A percentile compares a stretch with the other conserved stretches of the same genome.
Evolutionary conservation across 2,329 filamentous ascomycete species (phyloP).

Genomic region (Penicillium sp.): DNA sequence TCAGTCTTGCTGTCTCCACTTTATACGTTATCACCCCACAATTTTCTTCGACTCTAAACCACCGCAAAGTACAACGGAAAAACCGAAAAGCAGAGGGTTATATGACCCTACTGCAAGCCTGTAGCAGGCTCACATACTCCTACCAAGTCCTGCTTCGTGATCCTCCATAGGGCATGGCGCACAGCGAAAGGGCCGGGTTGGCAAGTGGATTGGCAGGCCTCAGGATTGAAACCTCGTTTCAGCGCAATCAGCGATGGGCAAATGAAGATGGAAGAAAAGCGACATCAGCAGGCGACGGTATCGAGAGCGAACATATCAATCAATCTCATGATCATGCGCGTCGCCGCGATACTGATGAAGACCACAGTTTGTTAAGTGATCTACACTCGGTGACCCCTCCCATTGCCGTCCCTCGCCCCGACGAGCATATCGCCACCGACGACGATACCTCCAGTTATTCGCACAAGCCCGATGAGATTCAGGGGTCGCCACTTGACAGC

Average conservation of each 20-base stretch:
- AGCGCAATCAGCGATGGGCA: conserved; percentile 28
- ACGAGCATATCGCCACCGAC: conserved; percentile 30
- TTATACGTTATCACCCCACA: conserved; percentile 23
- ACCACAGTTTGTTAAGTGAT: conserved; percentile 40
- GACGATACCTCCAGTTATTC: conserved; percentile 35
- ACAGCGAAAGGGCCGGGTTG: conserved; percentile 35
- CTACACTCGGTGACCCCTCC: conserved; percentile 46
- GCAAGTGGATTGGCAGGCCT: conserved; percentile 36
- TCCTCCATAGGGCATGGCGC: conserved; percentile 40
- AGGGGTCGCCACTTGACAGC: conserved; percentile 42
- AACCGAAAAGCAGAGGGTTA: conserved; percentile 18
- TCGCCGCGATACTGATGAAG: conserved; percentile 41
- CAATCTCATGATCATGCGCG: conserved; percentile 35
- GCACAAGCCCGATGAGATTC: conserved; percentile 40
- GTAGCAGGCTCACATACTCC: conserved; percentile 11
- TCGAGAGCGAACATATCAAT: conserved; percentile 40
- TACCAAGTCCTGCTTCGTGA: conserved; percentile 14
- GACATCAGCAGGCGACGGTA: conserved; percentile 34
- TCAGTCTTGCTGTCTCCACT: conserved; percentile 17
- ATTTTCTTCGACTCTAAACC: conserved; percentile 8
- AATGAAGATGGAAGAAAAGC: conserved; percentile 27
- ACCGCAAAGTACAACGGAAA: conserved; percentile 9
- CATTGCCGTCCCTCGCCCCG: conserved; percentile 46
- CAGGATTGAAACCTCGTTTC: conserved; percentile 43
- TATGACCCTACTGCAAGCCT: conserved; percentile 23